These are phyloP conservation scores for Margaritispora aquatica DNA, from an alignment of 495 filamentous ascomycete genomes.

Conservation along the genomic window DNA sequence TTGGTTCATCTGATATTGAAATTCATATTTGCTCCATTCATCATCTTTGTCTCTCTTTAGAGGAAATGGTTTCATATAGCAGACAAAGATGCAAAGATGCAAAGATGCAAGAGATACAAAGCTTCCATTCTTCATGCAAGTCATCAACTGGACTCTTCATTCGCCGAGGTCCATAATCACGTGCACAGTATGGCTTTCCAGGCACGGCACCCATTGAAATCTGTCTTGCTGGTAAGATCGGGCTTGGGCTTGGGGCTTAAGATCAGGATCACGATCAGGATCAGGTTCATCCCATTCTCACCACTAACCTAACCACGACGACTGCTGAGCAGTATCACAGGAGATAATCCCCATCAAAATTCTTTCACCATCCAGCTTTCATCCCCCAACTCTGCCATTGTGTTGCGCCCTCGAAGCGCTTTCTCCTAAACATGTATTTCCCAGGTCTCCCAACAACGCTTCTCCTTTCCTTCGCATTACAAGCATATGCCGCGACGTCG, in stretches of 20 bases:
- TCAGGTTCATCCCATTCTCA: too few relatives aligned
- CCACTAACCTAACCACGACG: neutral
- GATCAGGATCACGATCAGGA: too few relatives aligned
- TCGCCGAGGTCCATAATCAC: neutral
- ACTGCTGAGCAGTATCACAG: neutral
- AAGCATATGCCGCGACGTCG: conserved; percentile 28
- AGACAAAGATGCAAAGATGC: too few relatives aligned
- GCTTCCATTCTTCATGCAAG: neutral
- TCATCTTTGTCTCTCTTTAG: too few relatives aligned
- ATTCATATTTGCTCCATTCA: too few relatives aligned
- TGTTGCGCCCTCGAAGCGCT: conserved; percentile 23
- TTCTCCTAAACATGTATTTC: conserved; percentile 19
- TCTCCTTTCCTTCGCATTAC: conserved; percentile 29
- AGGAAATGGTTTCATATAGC: too few relatives aligned
- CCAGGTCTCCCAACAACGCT: conserved; percentile 19
- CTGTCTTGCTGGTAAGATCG: neutral
- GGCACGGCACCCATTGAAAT: neutral
- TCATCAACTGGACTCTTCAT: neutral
- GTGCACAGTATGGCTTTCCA: neutral
- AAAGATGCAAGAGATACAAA: too few relatives aligned
- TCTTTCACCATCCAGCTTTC: neutral
- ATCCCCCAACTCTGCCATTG: neutral
- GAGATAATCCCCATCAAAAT: conserved; percentile 2
- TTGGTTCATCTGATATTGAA: too few relatives aligned
- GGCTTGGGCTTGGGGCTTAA: too few relatives aligned